A percentile compares a stretch with the other conserved stretches of the same genome.
Evolutionary conservation across 768 basidiomycete genomes (phyloP).

Genomic region (Collybiopsis confluens): DNA sequence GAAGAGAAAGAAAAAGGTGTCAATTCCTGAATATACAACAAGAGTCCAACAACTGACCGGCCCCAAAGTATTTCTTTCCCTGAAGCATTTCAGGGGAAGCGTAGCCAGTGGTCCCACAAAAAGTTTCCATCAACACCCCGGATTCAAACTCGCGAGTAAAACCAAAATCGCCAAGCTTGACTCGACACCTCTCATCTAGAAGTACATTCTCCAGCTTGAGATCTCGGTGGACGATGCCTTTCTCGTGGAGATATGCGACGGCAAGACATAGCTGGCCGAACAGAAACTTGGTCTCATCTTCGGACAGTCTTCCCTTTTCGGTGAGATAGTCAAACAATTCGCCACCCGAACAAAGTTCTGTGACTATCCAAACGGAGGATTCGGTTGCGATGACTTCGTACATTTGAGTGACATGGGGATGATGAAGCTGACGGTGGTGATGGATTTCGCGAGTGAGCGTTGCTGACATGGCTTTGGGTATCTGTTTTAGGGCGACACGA

Average conservation of each 20-base stretch:
- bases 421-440: conserved; percentile 95
- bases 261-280: conserved; percentile 97
- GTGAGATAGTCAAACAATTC: conserved; percentile 98
- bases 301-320: conserved; percentile 84
- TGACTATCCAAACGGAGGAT: conserved; percentile 92
- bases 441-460: conserved; percentile 96
- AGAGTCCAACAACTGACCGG: conserved; percentile 47
- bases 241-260: conserved; percentile 87
- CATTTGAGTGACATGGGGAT: conserved; percentile 92
- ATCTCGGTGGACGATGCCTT: conserved; percentile 94
- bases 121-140: conserved; percentile 80
- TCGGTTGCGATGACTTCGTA: conserved; percentile 99
- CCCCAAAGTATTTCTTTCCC: conserved; percentile 85
- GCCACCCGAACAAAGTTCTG: conserved; percentile 94
- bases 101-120: conserved; percentile 93
- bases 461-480: conserved; percentile 89
- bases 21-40: conserved; percentile 8
- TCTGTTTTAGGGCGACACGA: conserved; percentile 96
- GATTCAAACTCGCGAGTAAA: conserved; percentile 90
- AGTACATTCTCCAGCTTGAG: conserved; percentile 95
- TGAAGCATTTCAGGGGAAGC: conserved; percentile 91
- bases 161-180: conserved; percentile 94
- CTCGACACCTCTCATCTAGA: conserved; percentile 83
- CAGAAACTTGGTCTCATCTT: conserved; percentile 80
- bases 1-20: too few species aligned